Evolutionary conservation across 352 stramenopile species (phyloP), one percentile per base, ranked within the genome.

Genomic region (Phytophthora pseudosyringae): DNA sequence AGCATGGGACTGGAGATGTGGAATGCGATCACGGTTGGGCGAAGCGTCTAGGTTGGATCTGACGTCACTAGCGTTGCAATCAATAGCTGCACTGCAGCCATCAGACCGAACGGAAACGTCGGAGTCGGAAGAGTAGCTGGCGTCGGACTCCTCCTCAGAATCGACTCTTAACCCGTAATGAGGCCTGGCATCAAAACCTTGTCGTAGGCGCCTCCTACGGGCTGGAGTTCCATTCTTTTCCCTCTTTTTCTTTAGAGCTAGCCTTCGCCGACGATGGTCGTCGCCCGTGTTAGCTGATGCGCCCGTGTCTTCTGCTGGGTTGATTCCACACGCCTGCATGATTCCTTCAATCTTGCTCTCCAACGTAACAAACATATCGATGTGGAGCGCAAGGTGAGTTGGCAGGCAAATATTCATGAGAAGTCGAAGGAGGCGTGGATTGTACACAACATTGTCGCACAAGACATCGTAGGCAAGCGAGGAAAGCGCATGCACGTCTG

Each of bases 361-460:
- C 35, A 86, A 62, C 5, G 38, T 50, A 26, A 75, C 67, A 39
- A 83, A 75, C 4, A 35, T 62, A 1, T 66, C 50, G 2, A 78
- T 48, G 3, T 51, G 44, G 18, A 58, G 62, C 1, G 50, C 65
- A n/a, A 73, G 32, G 9, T 77, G 48, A 28, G 39, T 52, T n/a
- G 76, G 66, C 4, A 88, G 50, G 36, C 68, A 77, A 29, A 88
- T 72, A 33, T 44, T 69, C 21, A 89, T 53, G 5, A 91, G 61
- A 18, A 73, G 58, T 44, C 78, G 81, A 50, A 93, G 68, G 9
- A 93, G 68, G 13, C 73, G 76, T 12, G 65, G 50, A 29, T 89
- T 83, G 55, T 86, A 82, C 12, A 93, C 78, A 6, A 85, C 78
- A 53, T 93, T 83, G 6, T 90, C 80, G 39, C 82, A 89, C 46